A percentile compares a stretch with the other conserved stretches of the same genome.
These are phyloP conservation scores for Sclerotinia glacialis DNA, from an alignment of 2,329 filamentous ascomycete species.

Conservation along the genomic window DNA sequence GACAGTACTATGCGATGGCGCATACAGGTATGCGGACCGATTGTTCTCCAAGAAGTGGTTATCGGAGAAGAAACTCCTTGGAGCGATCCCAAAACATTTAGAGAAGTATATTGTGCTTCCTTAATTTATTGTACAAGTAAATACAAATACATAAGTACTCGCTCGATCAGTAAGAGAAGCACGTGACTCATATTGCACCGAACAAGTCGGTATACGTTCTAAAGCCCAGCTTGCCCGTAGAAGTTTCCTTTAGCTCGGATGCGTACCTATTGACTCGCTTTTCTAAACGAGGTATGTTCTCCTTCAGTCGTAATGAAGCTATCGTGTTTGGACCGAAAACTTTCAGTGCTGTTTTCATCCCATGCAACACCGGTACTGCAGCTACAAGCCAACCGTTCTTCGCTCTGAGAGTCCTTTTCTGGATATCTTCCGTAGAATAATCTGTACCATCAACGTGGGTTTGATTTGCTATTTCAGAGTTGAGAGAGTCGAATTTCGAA, in stretches of 20 bases:
- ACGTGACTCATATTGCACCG: slow-evolving; percentile 10
- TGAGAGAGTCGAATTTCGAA: background rate
- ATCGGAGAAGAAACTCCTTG: slow-evolving; percentile 76
- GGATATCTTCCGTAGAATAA: background rate
- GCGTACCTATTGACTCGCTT: slow-evolving; percentile 6
- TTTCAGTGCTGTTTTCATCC: slow-evolving; percentile 41
- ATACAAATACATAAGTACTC: slow-evolving; percentile 21
- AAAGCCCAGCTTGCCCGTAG: slow-evolving; percentile 6
- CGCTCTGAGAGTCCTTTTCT: slow-evolving; percentile 1
- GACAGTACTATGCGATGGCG: slow-evolving; percentile 90
- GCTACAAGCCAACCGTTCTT: slow-evolving; percentile 35
- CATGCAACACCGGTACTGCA: slow-evolving; percentile 43
- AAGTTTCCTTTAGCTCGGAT: slow-evolving; percentile 7
- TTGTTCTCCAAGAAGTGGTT: slow-evolving; percentile 93
- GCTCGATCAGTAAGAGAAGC: background rate
- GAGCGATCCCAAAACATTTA: slow-evolving; percentile 77
- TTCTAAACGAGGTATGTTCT: background rate
- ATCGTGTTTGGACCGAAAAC: slow-evolving; percentile 28
- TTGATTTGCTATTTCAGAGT: slow-evolving; percentile 2
- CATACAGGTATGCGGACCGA: slow-evolving; percentile 94
- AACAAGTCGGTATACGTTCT: slow-evolving; percentile 23
- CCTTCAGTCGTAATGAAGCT: slow-evolving; percentile 27
- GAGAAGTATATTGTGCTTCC: slow-evolving; percentile 93
- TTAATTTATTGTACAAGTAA: slow-evolving; percentile 43
- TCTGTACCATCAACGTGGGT: background rate